These are phyloP conservation scores for Keqinozyma sinolaborantium DNA, from an alignment of 1,139 yeast species.

Conservation along the genomic window DNA sequence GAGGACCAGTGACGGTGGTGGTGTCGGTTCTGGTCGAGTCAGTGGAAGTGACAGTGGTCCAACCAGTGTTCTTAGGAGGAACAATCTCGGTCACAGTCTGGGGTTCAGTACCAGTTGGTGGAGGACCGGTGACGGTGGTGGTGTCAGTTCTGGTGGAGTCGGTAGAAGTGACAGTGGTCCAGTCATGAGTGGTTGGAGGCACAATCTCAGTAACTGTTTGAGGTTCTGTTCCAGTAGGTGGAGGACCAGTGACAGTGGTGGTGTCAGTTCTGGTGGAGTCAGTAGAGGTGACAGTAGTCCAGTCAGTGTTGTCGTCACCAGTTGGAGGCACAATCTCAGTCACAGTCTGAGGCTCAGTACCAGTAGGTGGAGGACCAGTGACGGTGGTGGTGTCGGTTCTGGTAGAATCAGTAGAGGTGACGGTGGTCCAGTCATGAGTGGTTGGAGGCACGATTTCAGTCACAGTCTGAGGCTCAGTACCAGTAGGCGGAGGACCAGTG, in stretches of 20 bases:
- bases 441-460: background rate
- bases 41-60: no score
- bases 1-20: no score
- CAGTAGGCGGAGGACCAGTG: background rate
- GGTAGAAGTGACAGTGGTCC: no score
- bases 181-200: no score
- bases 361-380: background rate
- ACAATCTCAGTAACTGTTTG: background rate
- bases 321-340: background rate
- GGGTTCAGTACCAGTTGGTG: no score
- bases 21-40: no score
- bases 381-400: background rate
- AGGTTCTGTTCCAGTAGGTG: background rate
- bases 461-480: background rate
- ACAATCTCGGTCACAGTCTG: no score
- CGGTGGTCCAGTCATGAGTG: background rate
- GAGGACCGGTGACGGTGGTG: no score
- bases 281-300: background rate
- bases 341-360: no score
- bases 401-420: background rate
- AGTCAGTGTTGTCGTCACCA: background rate
- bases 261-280: background rate
- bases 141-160: no score
- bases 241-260: background rate
- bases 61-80: no score